phyloP scores from a whole-genome alignment of 306 rosid species.

The Inga oerstediana region DNA sequence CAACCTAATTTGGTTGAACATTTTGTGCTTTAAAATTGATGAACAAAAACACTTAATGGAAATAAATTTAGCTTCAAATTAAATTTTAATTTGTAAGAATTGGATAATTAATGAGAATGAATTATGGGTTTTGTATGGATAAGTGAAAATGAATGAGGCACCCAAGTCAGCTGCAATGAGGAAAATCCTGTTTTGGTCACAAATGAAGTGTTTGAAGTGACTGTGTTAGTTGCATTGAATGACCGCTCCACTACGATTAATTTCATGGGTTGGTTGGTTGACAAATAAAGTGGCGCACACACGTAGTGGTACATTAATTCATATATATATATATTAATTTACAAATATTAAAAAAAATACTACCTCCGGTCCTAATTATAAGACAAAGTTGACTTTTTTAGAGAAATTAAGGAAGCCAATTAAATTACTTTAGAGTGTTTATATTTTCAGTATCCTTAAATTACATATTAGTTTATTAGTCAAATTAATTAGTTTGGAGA shows the following conservation, averaged over 20 bases:
- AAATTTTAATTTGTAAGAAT: background rate
- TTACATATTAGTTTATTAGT: too few relatives aligned
- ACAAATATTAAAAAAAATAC: too few relatives aligned
- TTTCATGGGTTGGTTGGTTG: constrained; percentile 28
- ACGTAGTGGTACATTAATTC: background rate
- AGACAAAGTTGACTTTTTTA: too few relatives aligned
- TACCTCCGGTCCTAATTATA: too few relatives aligned
- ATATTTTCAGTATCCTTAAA: too few relatives aligned
- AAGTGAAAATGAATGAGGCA: constrained; percentile 36
- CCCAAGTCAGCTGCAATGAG: constrained; percentile 44
- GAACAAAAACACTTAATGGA: background rate
- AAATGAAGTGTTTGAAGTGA: background rate
- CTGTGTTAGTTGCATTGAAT: background rate
- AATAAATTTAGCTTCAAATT: background rate
- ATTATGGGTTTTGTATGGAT: background rate
- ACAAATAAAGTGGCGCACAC: background rate
- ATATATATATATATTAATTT: too few relatives aligned
- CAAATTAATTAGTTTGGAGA: too few relatives aligned
- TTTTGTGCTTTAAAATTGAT: background rate
- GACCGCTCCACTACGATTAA: constrained; percentile 1
- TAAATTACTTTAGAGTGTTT: too few relatives aligned
- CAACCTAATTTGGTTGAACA: too few relatives aligned
- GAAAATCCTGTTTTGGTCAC: constrained; percentile 19
- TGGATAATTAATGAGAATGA: background rate
- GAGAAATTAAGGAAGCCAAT: too few relatives aligned